phyloP scores from a whole-genome alignment of 1,284 basidiomycete species.

The Naganishia albida region DNA sequence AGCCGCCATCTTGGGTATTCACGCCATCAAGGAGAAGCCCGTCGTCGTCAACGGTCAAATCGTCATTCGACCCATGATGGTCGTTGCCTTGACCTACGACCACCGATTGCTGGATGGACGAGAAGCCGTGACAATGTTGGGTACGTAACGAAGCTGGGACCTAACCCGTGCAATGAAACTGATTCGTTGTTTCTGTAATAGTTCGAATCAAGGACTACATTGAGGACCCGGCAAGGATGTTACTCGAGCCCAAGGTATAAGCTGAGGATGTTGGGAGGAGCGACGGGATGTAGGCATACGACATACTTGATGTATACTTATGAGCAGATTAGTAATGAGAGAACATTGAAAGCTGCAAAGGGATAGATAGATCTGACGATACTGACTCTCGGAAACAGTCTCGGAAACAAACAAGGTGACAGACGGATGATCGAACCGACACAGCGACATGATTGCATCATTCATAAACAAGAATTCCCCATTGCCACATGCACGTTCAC shows the following conservation, averaged over 20 bases:
- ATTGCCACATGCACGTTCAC: too few relatives aligned
- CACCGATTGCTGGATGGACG: constrained; percentile 93
- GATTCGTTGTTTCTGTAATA: constrained; percentile 42
- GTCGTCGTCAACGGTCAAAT: constrained; percentile 93
- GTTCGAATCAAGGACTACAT: constrained; percentile 72
- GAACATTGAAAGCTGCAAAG: background rate
- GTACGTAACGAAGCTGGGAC: constrained; percentile 58
- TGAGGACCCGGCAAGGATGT: constrained; percentile 68
- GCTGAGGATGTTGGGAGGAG: background rate
- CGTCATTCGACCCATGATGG: constrained; percentile 95
- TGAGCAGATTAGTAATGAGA: background rate
- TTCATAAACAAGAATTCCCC: too few relatives aligned
- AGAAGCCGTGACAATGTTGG: constrained; percentile 96
- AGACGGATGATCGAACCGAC: too few relatives aligned
- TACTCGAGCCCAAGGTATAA: constrained; percentile 40
- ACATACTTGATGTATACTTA: constrained; percentile 4
- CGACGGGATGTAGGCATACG: background rate
- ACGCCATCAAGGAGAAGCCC: constrained; percentile 90
- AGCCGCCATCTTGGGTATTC: constrained; percentile 94
- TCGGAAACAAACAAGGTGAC: too few relatives aligned
- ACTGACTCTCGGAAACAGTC: too few relatives aligned
- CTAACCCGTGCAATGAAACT: background rate
- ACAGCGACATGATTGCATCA: too few relatives aligned
- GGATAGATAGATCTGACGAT: too few relatives aligned
- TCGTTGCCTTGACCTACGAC: constrained; percentile 92